phyloP scores from a whole-genome alignment of 208 protist species.

The Leishmania arabica region DNA sequence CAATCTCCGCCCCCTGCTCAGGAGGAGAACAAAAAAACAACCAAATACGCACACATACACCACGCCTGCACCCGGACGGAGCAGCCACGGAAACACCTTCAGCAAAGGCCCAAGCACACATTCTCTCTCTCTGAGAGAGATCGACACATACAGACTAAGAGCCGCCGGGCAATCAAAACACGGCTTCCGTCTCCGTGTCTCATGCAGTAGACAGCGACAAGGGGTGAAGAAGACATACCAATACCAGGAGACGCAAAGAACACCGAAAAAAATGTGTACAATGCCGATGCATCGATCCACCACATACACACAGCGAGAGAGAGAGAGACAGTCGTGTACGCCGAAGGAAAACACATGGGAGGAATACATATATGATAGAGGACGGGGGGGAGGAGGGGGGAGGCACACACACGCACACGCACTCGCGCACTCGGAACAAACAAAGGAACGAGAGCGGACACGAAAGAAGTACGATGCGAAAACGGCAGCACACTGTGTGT shows the following conservation, averaged over 20 bases:
- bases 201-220: background rate
- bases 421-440: background rate
- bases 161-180: background rate
- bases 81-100: background rate
- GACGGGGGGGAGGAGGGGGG: no score
- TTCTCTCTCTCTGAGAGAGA: background rate
- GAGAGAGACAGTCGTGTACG: no score
- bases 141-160: background rate
- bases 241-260: background rate
- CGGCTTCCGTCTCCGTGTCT: background rate
- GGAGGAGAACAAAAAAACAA: conserved; percentile 9
- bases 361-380: no score
- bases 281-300: background rate
- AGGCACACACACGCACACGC: background rate
- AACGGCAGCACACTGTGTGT: background rate
- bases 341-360: no score
- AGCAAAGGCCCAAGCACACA: background rate
- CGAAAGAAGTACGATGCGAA: background rate
- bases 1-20: background rate
- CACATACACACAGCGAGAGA: background rate
- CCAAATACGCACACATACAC: background rate
- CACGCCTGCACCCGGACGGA: background rate
- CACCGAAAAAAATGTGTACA: background rate
- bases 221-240: background rate
- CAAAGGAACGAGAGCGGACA: background rate